Evolutionary conservation across 2,329 filamentous ascomycete species (phyloP), one percentile per base, ranked within the genome.

Genomic region (Lithohypha guttulata): DNA sequence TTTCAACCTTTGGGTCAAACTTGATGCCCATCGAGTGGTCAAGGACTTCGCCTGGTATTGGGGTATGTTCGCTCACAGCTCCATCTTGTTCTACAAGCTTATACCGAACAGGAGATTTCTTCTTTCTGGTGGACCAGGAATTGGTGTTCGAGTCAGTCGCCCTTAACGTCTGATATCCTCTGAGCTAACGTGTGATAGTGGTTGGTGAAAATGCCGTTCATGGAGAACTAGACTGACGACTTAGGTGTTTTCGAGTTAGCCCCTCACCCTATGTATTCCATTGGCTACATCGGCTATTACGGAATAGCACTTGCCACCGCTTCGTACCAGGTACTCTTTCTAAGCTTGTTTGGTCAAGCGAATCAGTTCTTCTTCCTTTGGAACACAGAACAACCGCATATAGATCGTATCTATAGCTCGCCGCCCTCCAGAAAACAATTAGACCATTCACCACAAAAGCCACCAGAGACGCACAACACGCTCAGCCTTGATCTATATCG

Each of bases 1-100:
- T 42, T 96, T 98, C 73, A 98, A 96, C 60, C 71, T 96, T 15
- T 96, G 91, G 87, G 91, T 98, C 48, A 98, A 98, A 65, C 71
- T 98, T 46, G 91, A 98, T 62, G 91, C 91, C 14, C 91, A 98
- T 61, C 76, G 91, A 45, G 91, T 98, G 34, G 91, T 98, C 57
- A 96, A 96, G 63, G 91, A 98, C 63, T 98, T 87, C 65, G 91
- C 91, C 19, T 98, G 91, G 91, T 98, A 96, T 64, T 98, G 91
- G 91, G 91, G 91, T 45, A n/a, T n/a, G n/a, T n/a, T n/a, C n/a
- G n/a, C n/a, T n/a, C n/a, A n/a, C n/a, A n/a, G n/a, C n/a, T n/a
- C n/a, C n/a, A n/a, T n/a, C n/a, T n/a, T n/a, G n/a, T n/a, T n/a
- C n/a, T n/a, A n/a, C n/a, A n/a, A n/a, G n/a, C n/a, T n/a, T n/a